A percentile compares a stretch with the other conserved stretches of the same genome.
Conservation (phyloP, 768 basidiomycete genomes). For the Boletus pseudo-olivaceus region DNA sequence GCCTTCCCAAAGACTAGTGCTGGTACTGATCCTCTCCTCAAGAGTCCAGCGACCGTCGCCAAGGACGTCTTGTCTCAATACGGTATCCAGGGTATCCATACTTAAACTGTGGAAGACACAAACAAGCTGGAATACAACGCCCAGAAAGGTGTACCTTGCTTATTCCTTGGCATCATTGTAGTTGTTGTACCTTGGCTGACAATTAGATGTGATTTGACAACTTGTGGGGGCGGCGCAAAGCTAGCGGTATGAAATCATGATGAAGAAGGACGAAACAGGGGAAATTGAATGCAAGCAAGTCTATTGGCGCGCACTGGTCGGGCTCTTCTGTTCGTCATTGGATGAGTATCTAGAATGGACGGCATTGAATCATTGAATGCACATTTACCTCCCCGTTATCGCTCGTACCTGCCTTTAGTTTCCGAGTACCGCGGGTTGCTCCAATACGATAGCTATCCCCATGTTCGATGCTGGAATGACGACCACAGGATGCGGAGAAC, state of each 20-base stretch:
- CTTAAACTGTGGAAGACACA: constrained; percentile 7
- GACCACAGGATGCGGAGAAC: not conserved
- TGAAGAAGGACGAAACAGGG: not conserved
- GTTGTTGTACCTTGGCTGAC: not conserved
- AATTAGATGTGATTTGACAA: constrained; percentile 1
- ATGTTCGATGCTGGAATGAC: not conserved
- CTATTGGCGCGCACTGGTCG: not conserved
- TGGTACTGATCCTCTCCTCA: constrained; percentile 85
- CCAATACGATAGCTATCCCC: not conserved
- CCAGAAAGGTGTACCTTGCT: not conserved
- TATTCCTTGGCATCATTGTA: constrained; percentile 3
- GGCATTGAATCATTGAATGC: not conserved
- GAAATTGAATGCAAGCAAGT: not conserved
- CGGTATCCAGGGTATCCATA: constrained; percentile 43
- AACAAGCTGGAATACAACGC: not conserved
- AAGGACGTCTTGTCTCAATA: constrained; percentile 59
- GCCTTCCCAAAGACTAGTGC: constrained; percentile 91
- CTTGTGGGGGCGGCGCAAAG: not conserved
- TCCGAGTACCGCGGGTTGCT: not conserved
- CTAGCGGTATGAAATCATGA: not conserved
- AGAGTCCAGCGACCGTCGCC: constrained; percentile 68
- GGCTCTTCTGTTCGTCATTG: not conserved
- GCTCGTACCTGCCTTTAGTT: not conserved
- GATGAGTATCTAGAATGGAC: not conserved
- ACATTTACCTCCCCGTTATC: not conserved